Conservation (phyloP, 495 filamentous ascomycete genomes). For the Talaromyces liani region DNA sequence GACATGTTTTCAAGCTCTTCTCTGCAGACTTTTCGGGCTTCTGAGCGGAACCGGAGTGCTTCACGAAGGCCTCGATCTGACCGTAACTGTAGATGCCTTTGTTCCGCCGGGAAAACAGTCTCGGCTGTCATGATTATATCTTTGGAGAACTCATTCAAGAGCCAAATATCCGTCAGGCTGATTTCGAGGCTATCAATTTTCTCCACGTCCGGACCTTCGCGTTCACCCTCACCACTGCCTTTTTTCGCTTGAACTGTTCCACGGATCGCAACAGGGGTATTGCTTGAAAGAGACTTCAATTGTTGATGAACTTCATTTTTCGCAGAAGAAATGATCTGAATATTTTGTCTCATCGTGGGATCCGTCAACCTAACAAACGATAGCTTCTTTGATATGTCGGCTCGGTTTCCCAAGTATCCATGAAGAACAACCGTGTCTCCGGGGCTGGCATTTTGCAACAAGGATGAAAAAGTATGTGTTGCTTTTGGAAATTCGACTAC, state of each 20-base stretch:
- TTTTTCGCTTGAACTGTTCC: constrained; percentile 43
- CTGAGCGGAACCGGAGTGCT: constrained; percentile 53
- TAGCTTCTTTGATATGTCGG: constrained; percentile 56
- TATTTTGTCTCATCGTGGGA: constrained; percentile 34
- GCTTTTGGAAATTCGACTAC: constrained; percentile 47
- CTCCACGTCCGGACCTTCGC: constrained; percentile 13
- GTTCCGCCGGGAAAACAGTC: constrained; percentile 61
- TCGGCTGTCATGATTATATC: constrained; percentile 67
- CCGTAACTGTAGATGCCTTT: constrained; percentile 80
- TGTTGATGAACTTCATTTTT: constrained; percentile 33
- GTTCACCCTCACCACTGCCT: constrained; percentile 16
- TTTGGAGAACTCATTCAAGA: constrained; percentile 68
- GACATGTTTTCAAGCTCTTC: constrained; percentile 36
- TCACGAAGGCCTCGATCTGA: constrained; percentile 54
- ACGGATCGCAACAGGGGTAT: constrained; percentile 46
- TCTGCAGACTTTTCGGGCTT: constrained; percentile 43
- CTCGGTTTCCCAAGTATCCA: constrained; percentile 62
- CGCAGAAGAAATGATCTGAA: constrained; percentile 48
- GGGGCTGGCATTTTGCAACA: constrained; percentile 26
- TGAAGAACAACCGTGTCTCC: constrained; percentile 54
- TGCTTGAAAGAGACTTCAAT: constrained; percentile 38
- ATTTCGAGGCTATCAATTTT: constrained; percentile 48
- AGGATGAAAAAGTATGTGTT: constrained; percentile 40
- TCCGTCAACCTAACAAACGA: constrained; percentile 60
- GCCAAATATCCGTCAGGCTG: constrained; percentile 52